Conservation (phyloP, 257 asterid genomes). For the Sherardia arvensis region DNA sequence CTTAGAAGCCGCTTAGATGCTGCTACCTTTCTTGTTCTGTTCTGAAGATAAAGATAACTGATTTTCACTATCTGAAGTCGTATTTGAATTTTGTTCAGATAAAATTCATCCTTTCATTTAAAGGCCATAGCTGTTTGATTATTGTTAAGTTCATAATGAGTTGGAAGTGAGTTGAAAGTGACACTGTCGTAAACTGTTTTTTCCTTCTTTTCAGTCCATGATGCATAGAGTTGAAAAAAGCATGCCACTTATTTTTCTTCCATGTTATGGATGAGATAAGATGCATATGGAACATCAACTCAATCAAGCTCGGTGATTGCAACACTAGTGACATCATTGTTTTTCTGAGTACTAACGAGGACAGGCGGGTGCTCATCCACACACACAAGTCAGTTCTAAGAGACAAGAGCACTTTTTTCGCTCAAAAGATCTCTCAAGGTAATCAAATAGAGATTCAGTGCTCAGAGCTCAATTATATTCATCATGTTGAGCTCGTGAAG, state of each 20-base stretch:
- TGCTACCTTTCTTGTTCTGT: background rate
- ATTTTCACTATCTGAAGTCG: background rate
- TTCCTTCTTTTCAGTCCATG: constrained; percentile 2
- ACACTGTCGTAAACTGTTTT: background rate
- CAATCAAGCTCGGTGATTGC: constrained; percentile 32
- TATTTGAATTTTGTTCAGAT: background rate
- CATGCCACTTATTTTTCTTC: constrained; percentile 12
- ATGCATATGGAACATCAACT: constrained; percentile 13
- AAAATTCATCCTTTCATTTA: background rate
- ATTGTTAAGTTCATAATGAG: background rate
- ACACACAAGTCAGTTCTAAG: constrained; percentile 36
- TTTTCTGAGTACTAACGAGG: constrained; percentile 27
- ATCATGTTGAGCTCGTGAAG: constrained; percentile 36
- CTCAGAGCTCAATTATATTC: constrained; percentile 27
- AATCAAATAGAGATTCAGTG: constrained; percentile 34
- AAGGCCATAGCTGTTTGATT: background rate
- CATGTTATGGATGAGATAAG: constrained; percentile 28
- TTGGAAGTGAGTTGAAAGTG: background rate
- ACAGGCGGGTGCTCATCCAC: constrained; percentile 33
- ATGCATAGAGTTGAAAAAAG: constrained; percentile 6
- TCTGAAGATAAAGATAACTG: background rate
- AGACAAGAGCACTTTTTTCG: constrained; percentile 40
- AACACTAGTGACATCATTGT: constrained; percentile 27
- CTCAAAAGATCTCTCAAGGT: constrained; percentile 26
- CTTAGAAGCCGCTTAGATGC: background rate